These are phyloP conservation scores for Sorghum bicolor DNA, from an alignment of 176 grass and related monocot species.

Conservation along the genomic window DNA sequence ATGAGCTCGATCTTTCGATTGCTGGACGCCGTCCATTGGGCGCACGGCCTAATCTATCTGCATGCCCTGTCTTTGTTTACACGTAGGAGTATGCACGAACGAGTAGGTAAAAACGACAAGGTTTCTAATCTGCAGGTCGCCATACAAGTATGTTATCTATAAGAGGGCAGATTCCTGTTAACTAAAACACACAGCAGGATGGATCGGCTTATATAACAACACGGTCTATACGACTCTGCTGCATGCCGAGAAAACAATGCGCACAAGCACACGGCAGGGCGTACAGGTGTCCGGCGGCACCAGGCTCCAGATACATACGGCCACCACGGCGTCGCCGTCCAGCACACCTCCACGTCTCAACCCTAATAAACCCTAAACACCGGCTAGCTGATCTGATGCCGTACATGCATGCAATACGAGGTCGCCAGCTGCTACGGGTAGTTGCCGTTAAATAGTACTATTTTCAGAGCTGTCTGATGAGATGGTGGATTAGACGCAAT, in stretches of 20 bases:
- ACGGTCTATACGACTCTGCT: not conserved
- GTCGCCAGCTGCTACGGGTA: not conserved
- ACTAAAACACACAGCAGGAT: not conserved
- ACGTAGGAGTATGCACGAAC: not conserved
- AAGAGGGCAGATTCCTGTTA: not conserved
- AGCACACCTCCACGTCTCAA: conserved; percentile 2
- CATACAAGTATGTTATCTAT: conserved; percentile 20
- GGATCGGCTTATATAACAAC: not conserved
- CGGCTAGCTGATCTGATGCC: not conserved
- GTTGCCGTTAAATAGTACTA: not conserved
- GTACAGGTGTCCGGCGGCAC: conserved; percentile 17
- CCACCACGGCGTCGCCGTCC: conserved; percentile 31
- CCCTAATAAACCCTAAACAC: too few relatives aligned
- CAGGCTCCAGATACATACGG: not conserved
- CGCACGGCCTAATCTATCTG: not conserved
- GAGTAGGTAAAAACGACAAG: not conserved
- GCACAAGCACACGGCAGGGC: not conserved
- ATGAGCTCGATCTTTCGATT: not conserved
- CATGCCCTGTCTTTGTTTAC: not conserved
- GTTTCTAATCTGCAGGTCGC: conserved; percentile 16
- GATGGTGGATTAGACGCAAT: not conserved
- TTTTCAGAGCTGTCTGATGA: not conserved
- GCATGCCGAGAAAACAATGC: not conserved
- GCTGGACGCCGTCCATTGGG: not conserved
- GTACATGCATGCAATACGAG: conserved; percentile 11